A percentile compares a stretch with the other conserved stretches of the same genome.
Evolutionary conservation across 2,329 filamentous ascomycete genomes (phyloP).

Genomic region (Fusarium dlaminii): DNA sequence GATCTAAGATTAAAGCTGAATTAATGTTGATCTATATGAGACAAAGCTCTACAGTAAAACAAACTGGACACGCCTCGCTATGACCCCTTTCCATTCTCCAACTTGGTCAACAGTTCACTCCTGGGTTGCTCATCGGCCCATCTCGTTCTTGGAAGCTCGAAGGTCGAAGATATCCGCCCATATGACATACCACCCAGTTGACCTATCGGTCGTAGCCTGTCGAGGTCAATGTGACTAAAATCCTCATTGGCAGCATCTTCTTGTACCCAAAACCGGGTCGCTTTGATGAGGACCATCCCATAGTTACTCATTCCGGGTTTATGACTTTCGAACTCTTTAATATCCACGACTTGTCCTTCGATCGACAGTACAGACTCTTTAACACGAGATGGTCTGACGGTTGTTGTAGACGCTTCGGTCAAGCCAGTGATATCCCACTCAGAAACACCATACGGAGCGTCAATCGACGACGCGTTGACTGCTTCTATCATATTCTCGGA

Average conservation of each 20-base stretch:
- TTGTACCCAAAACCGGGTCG: slow-evolving; percentile 85
- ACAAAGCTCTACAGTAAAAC: background rate
- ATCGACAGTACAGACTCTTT: slow-evolving; percentile 84
- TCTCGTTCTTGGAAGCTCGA: slow-evolving; percentile 68
- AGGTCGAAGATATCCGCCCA: slow-evolving; percentile 71
- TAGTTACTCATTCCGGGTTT: slow-evolving; percentile 78
- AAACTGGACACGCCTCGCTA: background rate
- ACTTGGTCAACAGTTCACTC: background rate
- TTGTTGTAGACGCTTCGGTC: slow-evolving; percentile 71
- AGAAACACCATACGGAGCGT: slow-evolving; percentile 78
- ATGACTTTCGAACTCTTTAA: slow-evolving; percentile 79
- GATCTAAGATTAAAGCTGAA: background rate
- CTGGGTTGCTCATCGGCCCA: background rate
- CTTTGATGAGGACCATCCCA: slow-evolving; percentile 81
- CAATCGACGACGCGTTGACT: slow-evolving; percentile 79
- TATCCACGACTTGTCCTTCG: slow-evolving; percentile 82
- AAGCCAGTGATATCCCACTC: slow-evolving; percentile 88
- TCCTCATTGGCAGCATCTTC: slow-evolving; percentile 88
- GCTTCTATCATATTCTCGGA: slow-evolving; percentile 86
- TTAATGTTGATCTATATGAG: background rate
- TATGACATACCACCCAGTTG: slow-evolving; percentile 90
- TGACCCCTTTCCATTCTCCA: background rate
- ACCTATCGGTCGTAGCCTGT: slow-evolving; percentile 80
- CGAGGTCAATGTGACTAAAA: slow-evolving; percentile 76
- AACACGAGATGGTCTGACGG: slow-evolving; percentile 77